Base-by-base conservation (phyloP, 805 yeast species). In the Hanseniaspora meyeri region DNA sequence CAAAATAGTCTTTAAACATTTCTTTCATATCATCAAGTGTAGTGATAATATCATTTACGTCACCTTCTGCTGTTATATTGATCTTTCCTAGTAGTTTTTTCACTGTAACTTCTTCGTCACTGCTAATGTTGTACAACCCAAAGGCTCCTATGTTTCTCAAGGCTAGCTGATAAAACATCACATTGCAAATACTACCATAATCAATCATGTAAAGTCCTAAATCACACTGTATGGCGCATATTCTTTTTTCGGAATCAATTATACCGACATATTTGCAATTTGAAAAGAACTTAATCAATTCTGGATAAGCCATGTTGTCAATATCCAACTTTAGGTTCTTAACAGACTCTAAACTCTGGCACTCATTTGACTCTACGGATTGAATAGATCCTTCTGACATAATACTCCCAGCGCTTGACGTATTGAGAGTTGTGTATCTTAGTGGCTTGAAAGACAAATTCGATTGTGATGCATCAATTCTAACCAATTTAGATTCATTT, bases 161-260 rank as follows among this genome's bases (percentile, higher is more conserved):
- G 0, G 85, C 88, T 4, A 85, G 70, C 63, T 93, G 97, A 67
- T 89, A 93, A 63, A 85, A 89, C 56, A 88, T 72, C 59, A 86
- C 87, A 59, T 70, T 68, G 32, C 83, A 73, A 0, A 87, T 65
- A 0, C 85, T 75, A 0, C 83, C 87, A 67, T 88, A 93, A 67
- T 91, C 96, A 19, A 91, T 80, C 27, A 93, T 68, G 65, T 77
- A 84, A 14, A 93, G 71, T 58, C 81, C 80, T 9, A 89, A 84
- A 62, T 84, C 96, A 64, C 82, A 78, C 66, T 93, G 98, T 46
- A 91, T 73, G n/a, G 95, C 85, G 14, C 85, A 82, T 20, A 91
- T 71, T 46, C 97, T 71, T 59, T 80, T 77, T 12, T 69, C 64
- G 11, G 77, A 77, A 65, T 91, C 97, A 1, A 87, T 90, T 3